Conservation (phyloP, 1,139 yeast species). For the Lodderomyces pseudojiufengensis region DNA sequence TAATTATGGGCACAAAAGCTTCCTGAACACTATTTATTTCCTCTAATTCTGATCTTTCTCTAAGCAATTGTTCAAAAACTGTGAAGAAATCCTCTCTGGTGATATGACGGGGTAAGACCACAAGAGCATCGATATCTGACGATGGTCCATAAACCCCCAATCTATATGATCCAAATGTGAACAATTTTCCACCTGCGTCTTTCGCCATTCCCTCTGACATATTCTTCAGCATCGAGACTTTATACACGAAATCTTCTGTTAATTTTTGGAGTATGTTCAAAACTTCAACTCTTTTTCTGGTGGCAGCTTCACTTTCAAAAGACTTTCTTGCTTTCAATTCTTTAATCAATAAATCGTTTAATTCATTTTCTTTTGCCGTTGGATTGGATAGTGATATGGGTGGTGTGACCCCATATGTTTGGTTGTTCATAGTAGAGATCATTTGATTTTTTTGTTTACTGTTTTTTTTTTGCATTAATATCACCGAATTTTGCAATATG, state of each 20-base stretch:
- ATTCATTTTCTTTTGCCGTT: constrained; percentile 67
- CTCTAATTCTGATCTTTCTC: constrained; percentile 72
- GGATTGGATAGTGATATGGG: constrained; percentile 86
- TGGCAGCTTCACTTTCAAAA: constrained; percentile 81
- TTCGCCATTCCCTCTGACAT: constrained; percentile 97
- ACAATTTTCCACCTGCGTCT: constrained; percentile 96
- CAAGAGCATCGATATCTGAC: constrained; percentile 92
- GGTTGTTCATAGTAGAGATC: no score
- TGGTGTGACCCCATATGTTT: constrained; percentile 80
- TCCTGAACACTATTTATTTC: constrained; percentile 94
- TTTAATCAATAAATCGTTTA: constrained; percentile 72
- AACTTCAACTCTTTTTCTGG: constrained; percentile 74
- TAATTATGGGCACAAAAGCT: constrained; percentile 94
- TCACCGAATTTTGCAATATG: constrained; percentile 11
- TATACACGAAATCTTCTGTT: constrained; percentile 76
- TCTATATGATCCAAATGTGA: constrained; percentile 91
- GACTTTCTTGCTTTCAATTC: constrained; percentile 85
- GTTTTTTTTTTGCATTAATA: constrained; percentile 13
- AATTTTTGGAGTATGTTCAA: constrained; percentile 66
- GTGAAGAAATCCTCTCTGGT: constrained; percentile 82
- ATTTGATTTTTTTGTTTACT: no score
- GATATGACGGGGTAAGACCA: constrained; percentile 97
- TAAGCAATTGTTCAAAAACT: constrained; percentile 65
- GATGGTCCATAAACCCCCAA: constrained; percentile 98
- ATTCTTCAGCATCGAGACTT: constrained; percentile 73